Conservation (phyloP, 2,329 filamentous ascomycete species). For the Fusarium sp. region DNA sequence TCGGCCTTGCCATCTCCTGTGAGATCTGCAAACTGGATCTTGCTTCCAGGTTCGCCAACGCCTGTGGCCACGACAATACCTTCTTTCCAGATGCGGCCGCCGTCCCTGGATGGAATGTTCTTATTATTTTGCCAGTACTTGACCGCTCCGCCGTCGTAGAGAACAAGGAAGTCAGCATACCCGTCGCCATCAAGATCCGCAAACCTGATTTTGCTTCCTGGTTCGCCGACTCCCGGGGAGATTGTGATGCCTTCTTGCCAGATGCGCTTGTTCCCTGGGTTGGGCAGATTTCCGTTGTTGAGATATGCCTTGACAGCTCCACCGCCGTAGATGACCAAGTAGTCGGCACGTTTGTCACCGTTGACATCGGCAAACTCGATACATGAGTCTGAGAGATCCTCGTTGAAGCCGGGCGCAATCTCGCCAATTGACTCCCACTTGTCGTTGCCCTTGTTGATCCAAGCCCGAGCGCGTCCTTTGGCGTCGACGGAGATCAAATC, state of each 20-base stretch:
- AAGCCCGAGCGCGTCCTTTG: slow-evolving; percentile 16
- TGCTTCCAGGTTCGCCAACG: slow-evolving; percentile 14
- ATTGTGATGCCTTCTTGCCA: slow-evolving; percentile 12
- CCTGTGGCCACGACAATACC: slow-evolving; percentile 1
- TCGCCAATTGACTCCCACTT: slow-evolving; percentile 7
- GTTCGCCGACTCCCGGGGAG: slow-evolving; percentile 7
- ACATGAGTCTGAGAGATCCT: not conserved
- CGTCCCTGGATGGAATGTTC: slow-evolving; percentile 11
- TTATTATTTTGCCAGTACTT: slow-evolving; percentile 19
- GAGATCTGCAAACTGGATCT: slow-evolving; percentile 16
- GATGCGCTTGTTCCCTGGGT: not conserved
- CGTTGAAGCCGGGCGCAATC: slow-evolving; percentile 5
- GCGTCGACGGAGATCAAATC: slow-evolving; percentile 12
- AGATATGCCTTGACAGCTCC: slow-evolving; percentile 31
- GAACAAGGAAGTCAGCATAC: slow-evolving; percentile 11
- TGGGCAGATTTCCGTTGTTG: slow-evolving; percentile 6
- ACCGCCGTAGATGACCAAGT: slow-evolving; percentile 31
- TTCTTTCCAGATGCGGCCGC: slow-evolving; percentile 25
- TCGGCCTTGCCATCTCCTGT: slow-evolving; percentile 21
- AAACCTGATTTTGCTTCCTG: slow-evolving; percentile 19
- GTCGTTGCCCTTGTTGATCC: slow-evolving; percentile 9
- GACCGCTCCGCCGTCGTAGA: slow-evolving; percentile 17
- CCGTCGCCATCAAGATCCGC: slow-evolving; percentile 30
- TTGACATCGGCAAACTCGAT: slow-evolving; percentile 26
- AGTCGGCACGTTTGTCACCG: slow-evolving; percentile 24